Percentiles rank a stretch among this genome's conserved stretches.
phyloP scores from a whole-genome alignment of 306 rosid species.

The Cucumis hystrix region DNA sequence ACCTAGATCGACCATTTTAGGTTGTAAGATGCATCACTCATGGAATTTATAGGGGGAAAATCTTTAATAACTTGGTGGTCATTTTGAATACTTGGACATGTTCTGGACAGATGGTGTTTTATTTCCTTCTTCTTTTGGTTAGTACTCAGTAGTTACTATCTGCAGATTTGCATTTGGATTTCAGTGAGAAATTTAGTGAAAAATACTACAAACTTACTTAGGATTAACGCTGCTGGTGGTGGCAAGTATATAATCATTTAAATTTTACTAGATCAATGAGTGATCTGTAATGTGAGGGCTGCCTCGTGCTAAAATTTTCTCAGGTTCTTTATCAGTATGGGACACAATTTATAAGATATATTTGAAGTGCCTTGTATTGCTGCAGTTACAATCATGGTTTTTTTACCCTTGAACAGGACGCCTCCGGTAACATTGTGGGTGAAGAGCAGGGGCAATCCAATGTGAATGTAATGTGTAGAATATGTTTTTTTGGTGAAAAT shows the following conservation, averaged over 20 bases:
- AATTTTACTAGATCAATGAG: background rate
- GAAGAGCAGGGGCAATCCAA: slow-evolving; percentile 70
- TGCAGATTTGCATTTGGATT: background rate
- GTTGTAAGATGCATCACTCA: background rate
- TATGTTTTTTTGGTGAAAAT: slow-evolving; percentile 82
- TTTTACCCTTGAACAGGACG: slow-evolving; percentile 35
- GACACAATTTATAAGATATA: background rate
- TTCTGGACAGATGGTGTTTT: background rate
- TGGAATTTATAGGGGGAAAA: background rate
- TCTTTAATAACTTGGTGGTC: background rate
- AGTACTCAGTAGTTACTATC: background rate
- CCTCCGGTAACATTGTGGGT: slow-evolving; percentile 31
- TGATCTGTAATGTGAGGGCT: background rate
- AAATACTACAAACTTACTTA: background rate
- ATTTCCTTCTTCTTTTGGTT: background rate
- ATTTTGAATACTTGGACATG: background rate
- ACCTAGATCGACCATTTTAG: background rate
- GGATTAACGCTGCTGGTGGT: background rate
- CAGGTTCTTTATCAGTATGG: background rate
- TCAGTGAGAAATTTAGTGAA: background rate
- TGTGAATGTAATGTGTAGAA: slow-evolving; percentile 71
- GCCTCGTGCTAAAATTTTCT: background rate
- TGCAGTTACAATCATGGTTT: background rate
- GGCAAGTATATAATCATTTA: background rate
- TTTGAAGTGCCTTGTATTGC: background rate